phyloP scores from a whole-genome alignment of 768 basidiomycete genomes.

The Mycena filopes region DNA sequence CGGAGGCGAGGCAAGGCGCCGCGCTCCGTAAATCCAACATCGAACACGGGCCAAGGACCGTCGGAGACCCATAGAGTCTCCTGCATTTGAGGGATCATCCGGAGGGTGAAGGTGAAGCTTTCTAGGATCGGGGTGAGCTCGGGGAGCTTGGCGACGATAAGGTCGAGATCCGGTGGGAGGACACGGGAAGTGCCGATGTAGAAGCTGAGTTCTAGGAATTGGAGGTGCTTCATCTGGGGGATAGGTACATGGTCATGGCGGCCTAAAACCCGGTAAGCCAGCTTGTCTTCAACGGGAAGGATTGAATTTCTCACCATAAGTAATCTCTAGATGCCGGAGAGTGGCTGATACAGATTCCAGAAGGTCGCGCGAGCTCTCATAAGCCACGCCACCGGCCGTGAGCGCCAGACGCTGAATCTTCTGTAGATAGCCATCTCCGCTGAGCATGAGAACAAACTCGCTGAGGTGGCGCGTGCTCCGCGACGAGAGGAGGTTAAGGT shows the following conservation, averaged over 20 bases:
- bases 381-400: neutral
- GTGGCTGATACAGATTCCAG: neutral
- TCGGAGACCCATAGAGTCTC: neutral
- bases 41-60: neutral
- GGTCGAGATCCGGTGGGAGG: neutral
- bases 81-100: conserved; percentile 8
- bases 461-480: neutral
- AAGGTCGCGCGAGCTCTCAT: neutral
- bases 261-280: neutral
- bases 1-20: conserved; percentile 5
- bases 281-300: neutral
- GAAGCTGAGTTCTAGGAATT: conserved; percentile 2
- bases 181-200: neutral
- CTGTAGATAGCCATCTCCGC: neutral
- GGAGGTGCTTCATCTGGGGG: neutral
- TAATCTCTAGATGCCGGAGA: conserved; percentile 11
- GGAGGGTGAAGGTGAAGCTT: neutral
- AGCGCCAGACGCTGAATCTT: neutral
- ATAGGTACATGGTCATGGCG: neutral
- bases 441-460: neutral
- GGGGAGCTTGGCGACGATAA: neutral
- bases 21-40: conserved; percentile 14
- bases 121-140: neutral
- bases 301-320: neutral
- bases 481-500: conserved; percentile 5